These are phyloP conservation scores for Aspergillus latus DNA, from an alignment of 2,329 filamentous ascomycete genomes.

Conservation along the genomic window DNA sequence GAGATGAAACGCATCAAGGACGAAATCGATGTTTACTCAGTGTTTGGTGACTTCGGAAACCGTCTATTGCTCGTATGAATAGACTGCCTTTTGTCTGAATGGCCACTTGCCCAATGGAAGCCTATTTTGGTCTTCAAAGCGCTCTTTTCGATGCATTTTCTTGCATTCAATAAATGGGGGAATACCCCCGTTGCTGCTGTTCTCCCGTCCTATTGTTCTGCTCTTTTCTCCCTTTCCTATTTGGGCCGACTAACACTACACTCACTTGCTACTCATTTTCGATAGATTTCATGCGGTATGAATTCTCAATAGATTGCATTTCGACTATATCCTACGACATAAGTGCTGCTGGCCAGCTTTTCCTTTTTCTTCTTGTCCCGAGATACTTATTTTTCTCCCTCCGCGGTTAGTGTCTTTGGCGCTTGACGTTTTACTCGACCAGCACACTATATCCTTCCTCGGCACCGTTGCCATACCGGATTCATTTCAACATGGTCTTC, in stretches of 20 bases:
- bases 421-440: neutral
- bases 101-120: constrained; percentile 10
- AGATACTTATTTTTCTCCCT: neutral
- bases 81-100: neutral
- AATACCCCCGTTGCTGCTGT: constrained; percentile 1
- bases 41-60: constrained; percentile 1
- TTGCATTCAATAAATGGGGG: constrained; percentile 11
- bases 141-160: constrained; percentile 3
- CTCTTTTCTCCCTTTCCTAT: constrained; percentile 23
- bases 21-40: neutral
- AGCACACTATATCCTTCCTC: neutral
- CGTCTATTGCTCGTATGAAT: constrained; percentile 2
- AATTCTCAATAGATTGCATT: constrained; percentile 15
- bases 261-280: constrained; percentile 20
- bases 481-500: constrained; percentile 31
- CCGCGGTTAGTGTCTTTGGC: neutral
- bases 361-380: constrained; percentile 1
- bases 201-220: constrained; percentile 13
- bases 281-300: constrained; percentile 22
- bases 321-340: neutral
- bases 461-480: neutral
- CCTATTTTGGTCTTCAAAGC: constrained; percentile 10
- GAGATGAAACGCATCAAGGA: constrained; percentile 28
- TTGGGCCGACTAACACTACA: neutral
- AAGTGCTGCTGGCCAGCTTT: constrained; percentile 23